Base-by-base conservation (phyloP, 2,329 filamentous ascomycete species). In the Aspergillus sp. region DNA sequence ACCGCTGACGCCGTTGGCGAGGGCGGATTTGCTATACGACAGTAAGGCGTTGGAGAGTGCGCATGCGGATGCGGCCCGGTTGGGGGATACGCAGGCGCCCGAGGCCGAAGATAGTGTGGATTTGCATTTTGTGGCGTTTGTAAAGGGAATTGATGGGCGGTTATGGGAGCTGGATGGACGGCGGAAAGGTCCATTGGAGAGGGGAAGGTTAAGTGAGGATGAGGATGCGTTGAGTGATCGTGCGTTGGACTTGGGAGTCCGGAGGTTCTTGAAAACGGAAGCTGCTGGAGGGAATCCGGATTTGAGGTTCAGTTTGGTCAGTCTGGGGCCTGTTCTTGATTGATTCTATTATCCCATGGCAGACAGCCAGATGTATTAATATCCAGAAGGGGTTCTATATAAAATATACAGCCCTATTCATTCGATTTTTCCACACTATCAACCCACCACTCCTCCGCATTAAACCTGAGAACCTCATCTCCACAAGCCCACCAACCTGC, bases 111-210 rank as follows among this genome's bases (percentile, higher is more conserved):
- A 87, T 58, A 79, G 85, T 56, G 77, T 95, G n/a, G 91, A 96
- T 62, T 74, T 96, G 57, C 93, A 98, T 72, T 97, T 94, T 65
- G 91, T 97, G 41, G 93, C 88, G 62, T 98, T 97, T 68, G 86
- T 93, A 44, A 93, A 90, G 73, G 79, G 77, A 2, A 70, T 69
- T 44, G 81, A 86, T 64, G 83, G 83, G 46, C 78, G 78, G 5
- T 73, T 94, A 38, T 94, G 86, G 81, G 88, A 94, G 70, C 67
- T 94, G 58, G 88, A 94, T 67, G 88, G 88, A 1, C 67, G 76
- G 26, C 74, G 85, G 42, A 85, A 83, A 57, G 87, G 87, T 0
- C 87, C 87, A 0, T 67, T 91, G 41, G 79, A 88, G 53, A 73
- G 86, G 9, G 85, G 83, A 0, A 60, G 68, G 39, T 64, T 90